These are phyloP conservation scores for Populus tomentosa DNA, from an alignment of 441 rosid species.

Conservation along the genomic window DNA sequence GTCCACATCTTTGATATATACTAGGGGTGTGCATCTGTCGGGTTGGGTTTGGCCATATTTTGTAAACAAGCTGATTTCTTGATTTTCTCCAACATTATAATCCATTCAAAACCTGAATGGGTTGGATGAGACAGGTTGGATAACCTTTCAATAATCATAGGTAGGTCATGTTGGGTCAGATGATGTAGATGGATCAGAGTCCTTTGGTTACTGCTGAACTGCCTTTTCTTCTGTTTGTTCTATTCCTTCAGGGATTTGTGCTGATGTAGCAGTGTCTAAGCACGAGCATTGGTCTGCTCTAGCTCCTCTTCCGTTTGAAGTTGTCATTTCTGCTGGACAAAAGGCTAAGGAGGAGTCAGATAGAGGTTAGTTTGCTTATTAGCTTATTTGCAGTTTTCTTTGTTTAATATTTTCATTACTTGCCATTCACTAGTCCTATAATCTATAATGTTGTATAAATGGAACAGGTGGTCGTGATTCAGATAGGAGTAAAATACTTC, in stretches of 20 bases:
- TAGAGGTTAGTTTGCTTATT: constrained; percentile 48
- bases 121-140: background rate
- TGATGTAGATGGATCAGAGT: background rate
- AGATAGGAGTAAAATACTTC: constrained; percentile 47
- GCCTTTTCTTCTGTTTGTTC: constrained; percentile 16
- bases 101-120: background rate
- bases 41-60: background rate
- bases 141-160: background rate
- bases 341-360: constrained; percentile 81
- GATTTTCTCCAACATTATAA: background rate
- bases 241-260: constrained; percentile 58
- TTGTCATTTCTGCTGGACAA: constrained; percentile 92
- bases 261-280: constrained; percentile 75
- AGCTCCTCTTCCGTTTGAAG: constrained; percentile 96
- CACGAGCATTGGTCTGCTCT: constrained; percentile 90
- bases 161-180: background rate
- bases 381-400: constrained; percentile 13
- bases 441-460: constrained; percentile 12
- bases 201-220: constrained; percentile 13
- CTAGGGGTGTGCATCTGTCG: background rate
- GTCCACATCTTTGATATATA: background rate
- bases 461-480: constrained; percentile 47
- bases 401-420: background rate
- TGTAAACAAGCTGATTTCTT: background rate
- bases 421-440: constrained; percentile 15